Percentiles rank a stretch among this genome's conserved stretches.
These are phyloP conservation scores for Komagataella ulmi DNA, from an alignment of 805 yeast genomes.

Conservation along the genomic window DNA sequence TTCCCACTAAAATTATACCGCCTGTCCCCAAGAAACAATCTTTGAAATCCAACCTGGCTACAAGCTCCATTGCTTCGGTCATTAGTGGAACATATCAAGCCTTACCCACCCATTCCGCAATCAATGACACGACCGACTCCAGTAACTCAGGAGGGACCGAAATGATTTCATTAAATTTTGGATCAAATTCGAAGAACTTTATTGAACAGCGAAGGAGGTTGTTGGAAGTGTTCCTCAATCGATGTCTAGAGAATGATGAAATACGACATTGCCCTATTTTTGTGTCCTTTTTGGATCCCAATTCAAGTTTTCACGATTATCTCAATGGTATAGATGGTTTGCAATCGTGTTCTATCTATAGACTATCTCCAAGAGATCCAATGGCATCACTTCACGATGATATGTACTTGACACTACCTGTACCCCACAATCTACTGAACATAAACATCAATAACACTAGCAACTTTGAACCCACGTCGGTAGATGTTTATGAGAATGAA, in stretches of 20 bases:
- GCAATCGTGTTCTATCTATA: slow-evolving; percentile 34
- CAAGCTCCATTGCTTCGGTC: slow-evolving; percentile 4
- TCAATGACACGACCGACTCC: neutral
- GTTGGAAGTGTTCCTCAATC: slow-evolving; percentile 63
- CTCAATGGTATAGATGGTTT: slow-evolving; percentile 37
- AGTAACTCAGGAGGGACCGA: neutral
- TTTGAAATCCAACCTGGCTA: slow-evolving; percentile 21
- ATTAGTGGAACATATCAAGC: neutral
- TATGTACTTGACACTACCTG: slow-evolving; percentile 48
- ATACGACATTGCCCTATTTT: slow-evolving; percentile 51
- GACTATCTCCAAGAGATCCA: slow-evolving; percentile 52
- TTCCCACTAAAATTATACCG: slow-evolving; percentile 77
- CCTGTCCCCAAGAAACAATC: slow-evolving; percentile 88
- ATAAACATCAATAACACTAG: slow-evolving; percentile 4
- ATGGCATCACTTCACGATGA: slow-evolving; percentile 34
- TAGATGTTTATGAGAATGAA: slow-evolving; percentile 5
- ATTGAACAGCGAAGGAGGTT: slow-evolving; percentile 59
- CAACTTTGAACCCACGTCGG: slow-evolving; percentile 4
- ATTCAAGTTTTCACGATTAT: slow-evolving; percentile 73
- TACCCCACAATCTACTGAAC: slow-evolving; percentile 21
- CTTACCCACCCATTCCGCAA: neutral
- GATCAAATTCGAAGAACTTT: slow-evolving; percentile 6
- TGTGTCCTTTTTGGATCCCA: slow-evolving; percentile 73
- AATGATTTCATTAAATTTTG: neutral
- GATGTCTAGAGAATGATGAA: slow-evolving; percentile 48